Evolutionary conservation across 1,284 basidiomycete species (phyloP), one percentile per base, ranked within the genome.

Genomic region (Heterobasidion parviporum): DNA sequence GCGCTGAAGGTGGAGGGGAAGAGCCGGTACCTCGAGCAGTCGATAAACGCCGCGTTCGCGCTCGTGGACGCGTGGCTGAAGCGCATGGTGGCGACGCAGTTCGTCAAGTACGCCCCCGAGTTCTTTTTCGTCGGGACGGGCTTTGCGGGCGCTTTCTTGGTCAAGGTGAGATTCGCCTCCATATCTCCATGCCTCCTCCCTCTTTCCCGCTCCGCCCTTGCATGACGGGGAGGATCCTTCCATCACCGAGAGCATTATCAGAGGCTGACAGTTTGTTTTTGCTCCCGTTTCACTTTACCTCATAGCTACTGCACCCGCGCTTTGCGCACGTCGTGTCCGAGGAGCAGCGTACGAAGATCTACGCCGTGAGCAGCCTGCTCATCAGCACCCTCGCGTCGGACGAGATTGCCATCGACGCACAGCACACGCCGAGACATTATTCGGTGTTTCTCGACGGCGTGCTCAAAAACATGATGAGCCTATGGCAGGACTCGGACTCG

Each of bases 61-160:
- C 57, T 72, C 41, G 62, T 70, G 33, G 63, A 67, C 43, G 60
- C 66, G 20, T 65, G 70, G 61, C 59, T 67, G 15, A 63, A 67
- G 15, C 63, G 63, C 53, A 63, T 69, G 47, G 61, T 64, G 26
- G 61, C 65, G 4, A 67, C 62, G 6, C 67, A 65, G 15, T 65
- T 71, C 57, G 62, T 76, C 57, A 66, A 69, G 6, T 74, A 73
- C 55, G 71, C 73, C 10, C 72, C 75, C 6, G 75, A 77, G 56
- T 67, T 70, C 52, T 68, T 74, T 52, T 74, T 74, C 56, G 65
- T 74, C 34, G 70, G 72, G 51, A 67, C 73, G 7, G 69, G 73
- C 1, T 77, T 75, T 55, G 74, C 72, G 0, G 68, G 70, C 41
- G 74, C 68, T n/a, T 67, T 71, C 38, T 64, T 72, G 18, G 58